phyloP scores from a whole-genome alignment of 23 red algal genomes.

The Cyanidiococcus yangmingshanensis region DNA sequence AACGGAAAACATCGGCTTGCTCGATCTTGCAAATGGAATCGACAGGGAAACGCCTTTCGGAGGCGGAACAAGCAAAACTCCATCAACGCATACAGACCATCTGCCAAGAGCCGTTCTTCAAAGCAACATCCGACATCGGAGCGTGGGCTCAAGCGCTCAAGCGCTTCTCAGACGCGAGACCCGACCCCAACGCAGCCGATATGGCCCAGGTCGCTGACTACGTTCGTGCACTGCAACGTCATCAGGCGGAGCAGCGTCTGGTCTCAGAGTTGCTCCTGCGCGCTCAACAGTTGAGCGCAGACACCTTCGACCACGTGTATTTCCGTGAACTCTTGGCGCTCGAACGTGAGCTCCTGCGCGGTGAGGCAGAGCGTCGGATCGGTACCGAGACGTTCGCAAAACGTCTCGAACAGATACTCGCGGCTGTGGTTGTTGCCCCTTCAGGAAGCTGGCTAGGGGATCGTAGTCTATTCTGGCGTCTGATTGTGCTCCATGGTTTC shows the following conservation, averaged over 20 bases:
- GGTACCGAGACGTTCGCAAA: neutral
- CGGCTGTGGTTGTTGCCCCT: neutral
- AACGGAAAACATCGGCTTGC: too few species aligned
- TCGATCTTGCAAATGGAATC: neutral
- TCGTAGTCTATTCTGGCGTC: neutral
- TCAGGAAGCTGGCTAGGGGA: neutral
- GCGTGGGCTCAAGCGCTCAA: neutral
- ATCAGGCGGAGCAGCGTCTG: neutral
- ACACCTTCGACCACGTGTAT: neutral
- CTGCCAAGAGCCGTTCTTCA: neutral
- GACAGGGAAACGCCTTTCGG: neutral
- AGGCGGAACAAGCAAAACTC: neutral
- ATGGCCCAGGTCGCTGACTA: neutral
- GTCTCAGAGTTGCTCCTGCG: neutral
- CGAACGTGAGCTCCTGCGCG: neutral
- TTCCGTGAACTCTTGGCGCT: neutral
- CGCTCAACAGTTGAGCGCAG: neutral
- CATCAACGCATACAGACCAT: neutral
- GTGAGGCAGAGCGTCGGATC: neutral
- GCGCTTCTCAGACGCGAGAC: conserved; percentile 8
- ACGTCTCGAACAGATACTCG: neutral
- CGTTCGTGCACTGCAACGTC: neutral
- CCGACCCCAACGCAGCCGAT: neutral
- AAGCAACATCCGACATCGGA: neutral
- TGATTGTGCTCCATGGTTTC: neutral